Evolutionary conservation across 495 filamentous ascomycete species (phyloP), one percentile per base, ranked within the genome.

Genomic region (Aspergillus sclerotiicarbonarius): DNA sequence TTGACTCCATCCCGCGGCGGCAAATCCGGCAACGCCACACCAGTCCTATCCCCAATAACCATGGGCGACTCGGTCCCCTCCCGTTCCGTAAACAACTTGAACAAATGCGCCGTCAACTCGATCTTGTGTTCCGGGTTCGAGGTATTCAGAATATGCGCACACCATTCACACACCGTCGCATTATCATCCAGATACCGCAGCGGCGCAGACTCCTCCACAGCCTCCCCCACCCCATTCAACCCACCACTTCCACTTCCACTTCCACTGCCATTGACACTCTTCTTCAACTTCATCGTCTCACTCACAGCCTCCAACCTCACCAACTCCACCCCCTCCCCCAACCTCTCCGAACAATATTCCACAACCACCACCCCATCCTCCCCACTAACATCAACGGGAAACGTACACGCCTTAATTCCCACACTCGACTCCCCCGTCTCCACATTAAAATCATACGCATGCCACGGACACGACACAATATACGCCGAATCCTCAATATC

Each of bases 381-480:
- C 10, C 10, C 37, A 41, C 12, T 15, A 13, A 80, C 65, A 49
- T 74, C 65, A 21, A 82, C 71, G 1, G 78, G 74, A 44, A 77
- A 82, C 1, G 78, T 82, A 62, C 79, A 82, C 3, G 79, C 71
- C 61, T 77, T 81, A 65, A 82, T 74, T 7, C 79, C 79, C 3
- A 78, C 76, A 56, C 78, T 82, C 9, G 78, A 82, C 64, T 80
- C 78, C 51, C 79, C 79, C 1, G 79, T 82, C 64, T 82, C 77
- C 59, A 82, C 76, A 57, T 82, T 82, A 62, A 82, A 82, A 58
- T 82, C 79, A 66, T 82, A 82, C 4, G 79, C 79, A 62, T 82
- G 79, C 79, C 79, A 82, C 18, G 79, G 79, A 54, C 79, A 82
- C 0, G 78, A 81, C n/a, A 71, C 78, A 50, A 82, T 67, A 54